Percentiles rank a stretch among this genome's conserved stretches.
These are phyloP conservation scores for Schizosaccharomyces cryophilus DNA, from an alignment of 805 yeast genomes.

Conservation along the genomic window DNA sequence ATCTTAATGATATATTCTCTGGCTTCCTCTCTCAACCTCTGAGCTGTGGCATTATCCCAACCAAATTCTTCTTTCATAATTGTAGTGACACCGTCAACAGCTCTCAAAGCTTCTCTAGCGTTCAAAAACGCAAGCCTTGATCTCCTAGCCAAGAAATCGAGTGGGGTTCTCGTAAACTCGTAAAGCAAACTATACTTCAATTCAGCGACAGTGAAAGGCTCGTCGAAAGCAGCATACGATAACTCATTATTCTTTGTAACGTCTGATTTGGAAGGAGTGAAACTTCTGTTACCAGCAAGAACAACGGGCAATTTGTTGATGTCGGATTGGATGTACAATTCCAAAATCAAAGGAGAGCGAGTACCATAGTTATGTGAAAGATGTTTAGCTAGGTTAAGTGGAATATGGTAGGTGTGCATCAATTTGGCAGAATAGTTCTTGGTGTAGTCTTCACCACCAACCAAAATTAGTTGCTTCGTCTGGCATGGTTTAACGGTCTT, in stretches of 20 bases:
- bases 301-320: background rate
- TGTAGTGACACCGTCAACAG: conserved; percentile 66
- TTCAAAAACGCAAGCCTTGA: conserved; percentile 79
- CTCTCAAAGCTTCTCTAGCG: conserved; percentile 54
- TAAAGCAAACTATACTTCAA: conserved; percentile 53
- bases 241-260: conserved; percentile 26
- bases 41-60: conserved; percentile 24
- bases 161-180: conserved; percentile 71
- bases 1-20: background rate
- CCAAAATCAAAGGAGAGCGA: conserved; percentile 24
- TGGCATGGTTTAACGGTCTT: conserved; percentile 22
- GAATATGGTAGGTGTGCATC: conserved; percentile 51
- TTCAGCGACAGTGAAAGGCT: conserved; percentile 63
- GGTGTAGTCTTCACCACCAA: conserved; percentile 67
- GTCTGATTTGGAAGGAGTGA: conserved; percentile 19
- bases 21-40: background rate
- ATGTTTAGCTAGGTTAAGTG: conserved; percentile 55
- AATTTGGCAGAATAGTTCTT: conserved; percentile 50
- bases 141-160: conserved; percentile 81
- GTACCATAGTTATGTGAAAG: conserved; percentile 74
- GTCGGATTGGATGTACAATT: background rate
- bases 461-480: conserved; percentile 30
- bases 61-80: conserved; percentile 57
- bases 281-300: background rate
- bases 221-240: conserved; percentile 23